Evolutionary conservation across 2,329 filamentous ascomycete genomes (phyloP), one percentile per base, ranked within the genome.

Genomic region (Ascochyta pisi): DNA sequence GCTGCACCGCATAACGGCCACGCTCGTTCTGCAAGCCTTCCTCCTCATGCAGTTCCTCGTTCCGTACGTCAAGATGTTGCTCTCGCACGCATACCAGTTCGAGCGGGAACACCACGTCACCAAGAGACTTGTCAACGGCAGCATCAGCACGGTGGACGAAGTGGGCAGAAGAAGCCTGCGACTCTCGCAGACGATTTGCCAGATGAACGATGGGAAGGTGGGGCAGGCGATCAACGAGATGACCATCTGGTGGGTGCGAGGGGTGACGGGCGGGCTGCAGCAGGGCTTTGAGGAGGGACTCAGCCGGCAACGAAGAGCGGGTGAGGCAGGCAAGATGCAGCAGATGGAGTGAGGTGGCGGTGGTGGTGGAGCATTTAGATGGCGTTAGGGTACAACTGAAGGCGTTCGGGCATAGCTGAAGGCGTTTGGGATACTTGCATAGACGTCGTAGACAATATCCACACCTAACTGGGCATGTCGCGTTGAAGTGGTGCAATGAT

Each of bases 81-180:
- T 87, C 13, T 78, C 79, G 15, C 74, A 81, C 15, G 78, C 83
- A 15, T 87, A 86, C 59, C 77, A 81, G 44, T 87, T 88, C 60
- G 89, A 92, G 69, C 82, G 86, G 15, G 82, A 86, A 62, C 84
- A 91, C 73, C 84, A 84, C 59, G 79, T 92, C 57, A 86, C 83
- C 0, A 83, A 87, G 66, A 82, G 82, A 23, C 59, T 88, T 1
- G 71, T 88, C 16, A 78, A 79, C 7, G 77, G 78, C 22, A 76
- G 84, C 6, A 73, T 87, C 29, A 77, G 79, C 42, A 78, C 83
- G 2, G 82, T 83, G 3, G 82, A 86, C 59, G 74, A 73, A 43
- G 62, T 88, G 39, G 82, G 85, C 3, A 82, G 81, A 53, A 76
- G 79, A 15, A 78, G 84, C 19, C 62, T 86, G 26, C 77, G 75